These are phyloP conservation scores for Anastatica hierochuntica DNA, from an alignment of 345 rosid genomes.

Conservation along the genomic window DNA sequence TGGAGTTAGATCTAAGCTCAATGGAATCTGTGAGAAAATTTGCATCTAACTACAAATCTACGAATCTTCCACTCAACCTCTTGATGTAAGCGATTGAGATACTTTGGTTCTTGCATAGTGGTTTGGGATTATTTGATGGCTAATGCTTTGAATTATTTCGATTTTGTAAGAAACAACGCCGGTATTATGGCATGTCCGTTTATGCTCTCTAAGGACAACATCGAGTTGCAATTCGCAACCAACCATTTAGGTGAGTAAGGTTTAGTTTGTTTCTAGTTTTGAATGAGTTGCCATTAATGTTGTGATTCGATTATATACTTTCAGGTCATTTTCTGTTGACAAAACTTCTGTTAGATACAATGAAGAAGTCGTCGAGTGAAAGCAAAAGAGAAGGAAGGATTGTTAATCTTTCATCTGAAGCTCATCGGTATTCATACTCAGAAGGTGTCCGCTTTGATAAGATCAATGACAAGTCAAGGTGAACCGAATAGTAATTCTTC, in stretches of 20 bases:
- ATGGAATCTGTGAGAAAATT: constrained; percentile 48
- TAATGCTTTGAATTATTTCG: not conserved
- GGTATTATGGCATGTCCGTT: constrained; percentile 38
- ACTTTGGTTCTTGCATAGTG: too few species aligned
- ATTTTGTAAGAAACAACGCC: constrained; percentile 31
- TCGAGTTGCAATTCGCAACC: constrained; percentile 47
- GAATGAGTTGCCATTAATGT: not conserved
- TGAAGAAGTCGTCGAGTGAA: constrained; percentile 43
- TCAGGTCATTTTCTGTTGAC: constrained; percentile 69
- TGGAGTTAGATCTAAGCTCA: constrained; percentile 64
- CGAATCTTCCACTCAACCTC: constrained; percentile 52
- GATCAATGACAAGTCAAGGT: constrained; percentile 43
- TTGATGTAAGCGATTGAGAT: constrained; percentile 33
- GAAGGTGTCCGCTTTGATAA: constrained; percentile 45
- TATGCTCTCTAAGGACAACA: constrained; percentile 42
- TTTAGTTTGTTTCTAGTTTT: too few species aligned
- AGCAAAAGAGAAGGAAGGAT: constrained; percentile 52
- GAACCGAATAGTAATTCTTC: not conserved
- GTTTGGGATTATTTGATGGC: not conserved
- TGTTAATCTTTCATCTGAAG: constrained; percentile 41
- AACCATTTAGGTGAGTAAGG: constrained; percentile 41
- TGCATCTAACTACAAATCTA: constrained; percentile 40
- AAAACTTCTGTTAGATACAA: constrained; percentile 41
- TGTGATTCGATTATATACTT: not conserved
- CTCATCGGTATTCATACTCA: constrained; percentile 28